Percentiles rank a stretch among this genome's conserved stretches.
Conservation (phyloP, 106 monocot genomes). For the Iris macrosiphon region DNA sequence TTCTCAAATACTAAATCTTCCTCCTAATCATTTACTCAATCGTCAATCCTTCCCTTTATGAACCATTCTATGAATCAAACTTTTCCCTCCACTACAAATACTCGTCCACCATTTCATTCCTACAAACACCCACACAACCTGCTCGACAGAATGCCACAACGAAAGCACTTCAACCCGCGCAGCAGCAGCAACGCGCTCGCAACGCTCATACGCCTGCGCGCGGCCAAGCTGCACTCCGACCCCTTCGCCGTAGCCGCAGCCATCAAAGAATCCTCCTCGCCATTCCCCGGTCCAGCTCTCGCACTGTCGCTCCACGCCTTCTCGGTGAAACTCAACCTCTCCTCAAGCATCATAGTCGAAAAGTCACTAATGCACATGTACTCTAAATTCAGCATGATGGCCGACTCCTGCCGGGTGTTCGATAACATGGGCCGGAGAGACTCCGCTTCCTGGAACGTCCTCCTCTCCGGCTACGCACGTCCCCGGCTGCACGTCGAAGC, state of each 20-base stretch:
- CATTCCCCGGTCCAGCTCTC: background rate
- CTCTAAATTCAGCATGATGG: slow-evolving; percentile 20
- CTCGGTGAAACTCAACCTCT: slow-evolving; percentile 17
- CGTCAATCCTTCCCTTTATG: too few species aligned
- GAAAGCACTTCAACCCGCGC: slow-evolving; percentile 8
- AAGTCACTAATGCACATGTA: slow-evolving; percentile 67
- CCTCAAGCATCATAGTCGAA: background rate
- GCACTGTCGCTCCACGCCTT: slow-evolving; percentile 44
- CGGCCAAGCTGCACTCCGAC: slow-evolving; percentile 12
- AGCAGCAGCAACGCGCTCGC: slow-evolving; percentile 17
- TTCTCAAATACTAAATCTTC: too few species aligned
- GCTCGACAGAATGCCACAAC: slow-evolving; percentile 26
- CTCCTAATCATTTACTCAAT: too few species aligned
- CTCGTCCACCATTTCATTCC: too few species aligned
- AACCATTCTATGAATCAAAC: too few species aligned
- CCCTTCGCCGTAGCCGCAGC: slow-evolving; percentile 39
- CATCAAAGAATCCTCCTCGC: slow-evolving; percentile 25
- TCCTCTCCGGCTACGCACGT: slow-evolving; percentile 44
- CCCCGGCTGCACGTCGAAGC: slow-evolving; percentile 14
- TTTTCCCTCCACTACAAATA: too few species aligned
- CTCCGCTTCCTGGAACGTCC: slow-evolving; percentile 49
- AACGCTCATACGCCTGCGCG: slow-evolving; percentile 18
- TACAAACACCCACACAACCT: too few species aligned
- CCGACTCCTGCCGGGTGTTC: slow-evolving; percentile 36
- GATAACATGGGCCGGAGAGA: slow-evolving; percentile 22